These are phyloP conservation scores for Eremochloa ophiuroides DNA, from an alignment of 176 grass and related monocot species.

Conservation along the genomic window DNA sequence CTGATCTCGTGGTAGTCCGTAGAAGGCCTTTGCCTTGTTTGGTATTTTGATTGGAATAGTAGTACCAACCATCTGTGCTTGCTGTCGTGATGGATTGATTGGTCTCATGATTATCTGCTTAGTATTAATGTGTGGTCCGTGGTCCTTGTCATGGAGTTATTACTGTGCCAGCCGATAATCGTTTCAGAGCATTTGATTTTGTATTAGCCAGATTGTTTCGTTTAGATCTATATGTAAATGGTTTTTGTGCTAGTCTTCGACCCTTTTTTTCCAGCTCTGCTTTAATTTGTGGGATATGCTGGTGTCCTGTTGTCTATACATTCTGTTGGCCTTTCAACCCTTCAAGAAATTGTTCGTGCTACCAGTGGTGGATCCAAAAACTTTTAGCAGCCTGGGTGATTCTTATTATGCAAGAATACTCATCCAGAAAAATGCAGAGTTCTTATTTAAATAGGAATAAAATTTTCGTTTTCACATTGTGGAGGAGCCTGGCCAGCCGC, in stretches of 20 bases:
- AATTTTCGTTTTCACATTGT: too few relatives aligned
- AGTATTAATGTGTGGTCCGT: neutral
- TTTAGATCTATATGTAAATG: neutral
- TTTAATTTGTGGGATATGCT: neutral
- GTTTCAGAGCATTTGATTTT: neutral
- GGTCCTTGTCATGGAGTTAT: neutral
- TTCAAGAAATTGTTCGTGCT: neutral
- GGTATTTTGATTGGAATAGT: neutral
- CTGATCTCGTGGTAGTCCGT: neutral
- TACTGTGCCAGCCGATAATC: neutral
- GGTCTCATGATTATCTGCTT: neutral
- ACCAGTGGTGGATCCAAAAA: too few relatives aligned
- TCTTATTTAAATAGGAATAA: too few relatives aligned
- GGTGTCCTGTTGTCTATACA: neutral
- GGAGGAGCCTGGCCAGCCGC: too few relatives aligned
- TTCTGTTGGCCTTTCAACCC: neutral
- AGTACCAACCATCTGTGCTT: neutral
- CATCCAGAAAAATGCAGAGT: too few relatives aligned
- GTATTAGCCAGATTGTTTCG: neutral
- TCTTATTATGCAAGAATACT: too few relatives aligned
- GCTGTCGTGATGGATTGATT: neutral
- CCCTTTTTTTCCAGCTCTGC: neutral
- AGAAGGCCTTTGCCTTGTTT: neutral
- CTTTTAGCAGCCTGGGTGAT: too few relatives aligned
- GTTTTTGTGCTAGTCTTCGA: neutral